These are phyloP conservation scores for Fusarium siculi DNA, from an alignment of 2,329 filamentous ascomycete species.

Conservation along the genomic window DNA sequence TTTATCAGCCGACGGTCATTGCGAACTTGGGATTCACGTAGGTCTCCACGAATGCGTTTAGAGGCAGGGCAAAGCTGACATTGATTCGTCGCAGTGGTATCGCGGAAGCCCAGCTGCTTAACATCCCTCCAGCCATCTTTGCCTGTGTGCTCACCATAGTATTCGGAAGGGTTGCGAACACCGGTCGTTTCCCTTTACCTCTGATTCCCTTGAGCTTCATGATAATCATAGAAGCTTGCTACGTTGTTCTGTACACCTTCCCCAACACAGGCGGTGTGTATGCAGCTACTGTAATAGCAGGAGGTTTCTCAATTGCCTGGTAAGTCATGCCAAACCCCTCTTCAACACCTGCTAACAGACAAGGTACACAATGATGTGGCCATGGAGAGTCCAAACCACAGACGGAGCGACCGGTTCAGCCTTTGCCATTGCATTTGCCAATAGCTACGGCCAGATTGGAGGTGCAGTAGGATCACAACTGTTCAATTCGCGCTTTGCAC, in stretches of 20 bases:
- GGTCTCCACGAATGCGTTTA: too few relatives aligned
- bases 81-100: background rate
- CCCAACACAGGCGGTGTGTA: background rate
- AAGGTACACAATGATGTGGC: background rate
- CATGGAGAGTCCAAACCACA: background rate
- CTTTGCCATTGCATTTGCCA: background rate
- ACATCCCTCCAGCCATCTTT: background rate
- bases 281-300: background rate
- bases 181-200: background rate
- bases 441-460: background rate
- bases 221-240: background rate
- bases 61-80: background rate
- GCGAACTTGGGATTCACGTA: background rate
- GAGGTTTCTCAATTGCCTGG: background rate
- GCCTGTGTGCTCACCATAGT: background rate
- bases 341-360: background rate
- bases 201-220: background rate
- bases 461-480: background rate
- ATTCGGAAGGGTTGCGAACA: background rate
- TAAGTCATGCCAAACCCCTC: rapidly evolving
- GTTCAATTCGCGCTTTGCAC: background rate
- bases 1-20: background rate
- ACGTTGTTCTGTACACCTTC: background rate
- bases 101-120: background rate
- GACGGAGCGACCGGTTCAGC: background rate